Percentiles rank a stretch among this genome's conserved stretches.
phyloP scores from a whole-genome alignment of 176 grass and related monocot genomes.

The Coix lacrymajobi region DNA sequence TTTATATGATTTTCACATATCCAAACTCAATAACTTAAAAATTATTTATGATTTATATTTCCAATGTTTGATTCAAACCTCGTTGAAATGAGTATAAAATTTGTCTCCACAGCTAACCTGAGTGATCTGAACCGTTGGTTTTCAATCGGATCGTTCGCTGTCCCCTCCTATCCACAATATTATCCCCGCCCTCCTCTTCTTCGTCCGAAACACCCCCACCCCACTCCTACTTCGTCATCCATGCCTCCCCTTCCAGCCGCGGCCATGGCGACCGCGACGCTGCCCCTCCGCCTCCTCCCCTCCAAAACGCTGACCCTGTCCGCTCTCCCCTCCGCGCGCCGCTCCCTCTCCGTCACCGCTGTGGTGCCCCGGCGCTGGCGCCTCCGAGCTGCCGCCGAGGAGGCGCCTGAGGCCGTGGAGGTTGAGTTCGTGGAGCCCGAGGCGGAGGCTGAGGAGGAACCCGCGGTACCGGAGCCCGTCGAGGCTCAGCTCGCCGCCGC shows the following conservation, averaged over 20 bases:
- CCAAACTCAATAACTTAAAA: no score
- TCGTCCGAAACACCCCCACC: not conserved
- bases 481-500: slow-evolving; percentile 63
- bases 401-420: slow-evolving; percentile 19
- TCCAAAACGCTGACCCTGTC: slow-evolving; percentile 9
- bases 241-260: not conserved
- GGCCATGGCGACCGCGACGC: slow-evolving; percentile 51
- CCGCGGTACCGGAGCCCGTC: slow-evolving; percentile 48
- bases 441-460: slow-evolving; percentile 14
- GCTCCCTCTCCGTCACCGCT: not conserved
- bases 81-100: not conserved
- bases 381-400: slow-evolving; percentile 35
- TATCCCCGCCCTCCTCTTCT: slow-evolving; percentile 17
- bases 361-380: slow-evolving; percentile 7
- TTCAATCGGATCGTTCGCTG: not conserved
- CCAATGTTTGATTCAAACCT: no score
- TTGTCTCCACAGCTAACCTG: not conserved
- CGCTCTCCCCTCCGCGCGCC: not conserved
- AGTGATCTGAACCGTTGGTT: not conserved
- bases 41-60: no score
- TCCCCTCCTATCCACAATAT: slow-evolving; percentile 51
- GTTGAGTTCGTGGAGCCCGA: slow-evolving; percentile 21
- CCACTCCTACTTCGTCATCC: not conserved
- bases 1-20: no score
- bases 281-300: slow-evolving; percentile 42